phyloP scores from a whole-genome alignment of 2,329 filamentous ascomycete genomes.

The Ilyonectria destructans region DNA sequence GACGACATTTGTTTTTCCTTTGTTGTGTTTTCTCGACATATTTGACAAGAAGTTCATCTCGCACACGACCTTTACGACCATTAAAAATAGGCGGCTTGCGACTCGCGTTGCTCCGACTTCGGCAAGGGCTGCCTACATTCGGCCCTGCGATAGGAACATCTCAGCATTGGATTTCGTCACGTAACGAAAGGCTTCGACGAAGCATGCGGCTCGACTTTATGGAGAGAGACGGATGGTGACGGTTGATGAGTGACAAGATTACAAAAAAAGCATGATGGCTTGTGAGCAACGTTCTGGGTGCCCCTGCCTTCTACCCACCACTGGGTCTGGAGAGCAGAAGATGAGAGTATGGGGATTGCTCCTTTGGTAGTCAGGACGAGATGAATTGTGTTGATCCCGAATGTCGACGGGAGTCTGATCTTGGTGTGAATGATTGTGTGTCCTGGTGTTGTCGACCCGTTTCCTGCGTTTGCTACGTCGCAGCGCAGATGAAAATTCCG shows the following conservation, averaged over 20 bases:
- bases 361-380: constrained; percentile 58
- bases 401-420: constrained; percentile 47
- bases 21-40: constrained; percentile 49
- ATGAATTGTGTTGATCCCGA: constrained; percentile 56
- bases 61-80: constrained; percentile 53
- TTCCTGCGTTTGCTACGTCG: constrained; percentile 23
- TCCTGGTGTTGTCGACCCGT: constrained; percentile 42
- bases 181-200: constrained; percentile 45
- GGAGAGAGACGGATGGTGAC: constrained; percentile 49
- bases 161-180: constrained; percentile 53
- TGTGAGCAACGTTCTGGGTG: constrained; percentile 41
- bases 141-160: constrained; percentile 50
- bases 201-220: constrained; percentile 45
- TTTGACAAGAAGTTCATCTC: constrained; percentile 52
- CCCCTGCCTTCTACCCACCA: constrained; percentile 25
- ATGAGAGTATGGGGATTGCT: constrained; percentile 49
- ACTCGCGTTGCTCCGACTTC: constrained; percentile 51
- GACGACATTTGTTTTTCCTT: constrained; percentile 51
- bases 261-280: constrained; percentile 45
- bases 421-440: constrained; percentile 50
- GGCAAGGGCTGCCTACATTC: constrained; percentile 42
- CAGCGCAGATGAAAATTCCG: constrained; percentile 14
- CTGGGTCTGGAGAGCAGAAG: constrained; percentile 40
- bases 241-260: constrained; percentile 49
- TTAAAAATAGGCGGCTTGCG: constrained; percentile 50